phyloP scores from a whole-genome alignment of 1,284 basidiomycete genomes.

The Sutorius eximius region DNA sequence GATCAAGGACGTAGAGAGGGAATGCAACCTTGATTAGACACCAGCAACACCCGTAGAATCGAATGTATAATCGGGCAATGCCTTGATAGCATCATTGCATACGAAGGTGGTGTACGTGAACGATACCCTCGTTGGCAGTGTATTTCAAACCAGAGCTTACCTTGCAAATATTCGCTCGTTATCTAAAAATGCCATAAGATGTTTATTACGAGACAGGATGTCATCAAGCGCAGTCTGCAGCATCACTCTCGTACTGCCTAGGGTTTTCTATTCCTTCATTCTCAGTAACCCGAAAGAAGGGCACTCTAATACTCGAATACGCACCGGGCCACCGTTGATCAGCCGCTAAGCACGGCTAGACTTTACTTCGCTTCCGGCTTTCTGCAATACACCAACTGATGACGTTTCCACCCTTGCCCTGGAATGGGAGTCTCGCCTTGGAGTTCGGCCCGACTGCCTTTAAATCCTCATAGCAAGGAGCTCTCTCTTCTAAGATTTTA shows the following conservation, averaged over 20 bases:
- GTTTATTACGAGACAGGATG: constrained; percentile 89
- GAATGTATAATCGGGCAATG: background rate
- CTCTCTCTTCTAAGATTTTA: constrained; percentile 83
- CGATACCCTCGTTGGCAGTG: no score
- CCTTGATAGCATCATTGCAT: background rate
- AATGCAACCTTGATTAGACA: constrained; percentile 21
- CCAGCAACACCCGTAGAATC: background rate
- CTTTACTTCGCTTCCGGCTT: constrained; percentile 83
- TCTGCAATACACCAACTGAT: constrained; percentile 91
- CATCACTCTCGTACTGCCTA: constrained; percentile 78
- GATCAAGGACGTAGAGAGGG: constrained; percentile 21
- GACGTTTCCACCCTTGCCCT: constrained; percentile 88
- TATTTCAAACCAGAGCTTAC: no score
- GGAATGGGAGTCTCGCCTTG: constrained; percentile 77
- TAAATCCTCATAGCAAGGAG: constrained; percentile 87
- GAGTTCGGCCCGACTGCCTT: constrained; percentile 83
- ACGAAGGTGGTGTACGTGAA: background rate
- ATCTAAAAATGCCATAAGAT: constrained; percentile 91
- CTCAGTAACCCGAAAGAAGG: constrained; percentile 6
- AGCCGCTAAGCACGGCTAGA: constrained; percentile 84
- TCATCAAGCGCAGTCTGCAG: constrained; percentile 93
- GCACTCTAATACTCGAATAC: constrained; percentile 31
- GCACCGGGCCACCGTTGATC: constrained; percentile 94
- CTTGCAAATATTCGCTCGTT: constrained; percentile 67
- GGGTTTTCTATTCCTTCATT: constrained; percentile 62